Percentiles rank a stretch among this genome's conserved stretches.
These are phyloP conservation scores for Coemansia sp. DNA, from an alignment of 192 early-diverging fungal genomes.

Conservation along the genomic window DNA sequence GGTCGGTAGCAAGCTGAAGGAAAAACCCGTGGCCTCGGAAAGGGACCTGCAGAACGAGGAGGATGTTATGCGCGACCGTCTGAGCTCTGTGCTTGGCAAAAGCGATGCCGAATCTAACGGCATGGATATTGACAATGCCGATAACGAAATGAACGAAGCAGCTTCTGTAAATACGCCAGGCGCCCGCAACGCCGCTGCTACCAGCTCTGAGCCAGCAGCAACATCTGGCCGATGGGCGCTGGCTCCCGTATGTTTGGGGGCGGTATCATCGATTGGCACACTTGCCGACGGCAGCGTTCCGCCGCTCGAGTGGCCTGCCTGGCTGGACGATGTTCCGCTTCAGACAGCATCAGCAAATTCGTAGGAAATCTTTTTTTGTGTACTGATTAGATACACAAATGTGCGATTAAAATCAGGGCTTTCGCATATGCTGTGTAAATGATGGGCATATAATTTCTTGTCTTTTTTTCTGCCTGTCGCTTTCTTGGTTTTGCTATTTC, in stretches of 20 bases:
- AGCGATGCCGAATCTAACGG: not conserved
- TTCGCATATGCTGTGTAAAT: too few species aligned
- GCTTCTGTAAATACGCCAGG: not conserved
- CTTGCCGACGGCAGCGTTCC: constrained; percentile 27
- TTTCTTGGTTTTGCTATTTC: too few species aligned
- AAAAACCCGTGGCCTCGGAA: constrained; percentile 8
- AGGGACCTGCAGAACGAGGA: constrained; percentile 34
- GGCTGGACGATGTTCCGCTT: constrained; percentile 33
- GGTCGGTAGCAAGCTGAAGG: not conserved
- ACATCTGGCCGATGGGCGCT: constrained; percentile 22
- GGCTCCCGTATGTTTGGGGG: constrained; percentile 17
- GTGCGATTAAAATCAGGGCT: too few species aligned
- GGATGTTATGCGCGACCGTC: constrained; percentile 27
- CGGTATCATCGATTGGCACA: constrained; percentile 36
- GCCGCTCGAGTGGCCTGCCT: constrained; percentile 39
- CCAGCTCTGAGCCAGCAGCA: not conserved
- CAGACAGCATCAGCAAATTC: constrained; percentile 3
- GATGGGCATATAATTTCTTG: too few species aligned
- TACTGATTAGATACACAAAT: not conserved
- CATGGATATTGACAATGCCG: not conserved
- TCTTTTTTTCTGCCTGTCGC: too few species aligned
- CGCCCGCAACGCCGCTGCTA: not conserved
- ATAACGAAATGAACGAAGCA: not conserved
- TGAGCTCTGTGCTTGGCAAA: constrained; percentile 20
- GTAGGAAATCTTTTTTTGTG: not conserved